Conservation (phyloP, 805 yeast species). For the Myxozyma sirexii region DNA sequence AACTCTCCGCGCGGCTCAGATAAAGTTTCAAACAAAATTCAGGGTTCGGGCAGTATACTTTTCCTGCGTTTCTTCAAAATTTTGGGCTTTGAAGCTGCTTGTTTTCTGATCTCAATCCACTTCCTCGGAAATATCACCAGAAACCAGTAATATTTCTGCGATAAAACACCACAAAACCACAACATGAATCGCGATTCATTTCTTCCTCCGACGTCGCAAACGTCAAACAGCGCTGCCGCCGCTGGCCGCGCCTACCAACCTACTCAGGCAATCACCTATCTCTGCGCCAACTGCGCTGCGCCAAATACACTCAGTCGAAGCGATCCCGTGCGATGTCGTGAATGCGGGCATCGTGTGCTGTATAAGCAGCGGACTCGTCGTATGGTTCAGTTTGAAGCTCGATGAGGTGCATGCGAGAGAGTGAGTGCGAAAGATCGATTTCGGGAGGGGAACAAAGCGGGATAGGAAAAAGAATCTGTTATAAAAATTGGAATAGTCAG, state of each 20-base stretch:
- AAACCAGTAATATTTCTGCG: not conserved
- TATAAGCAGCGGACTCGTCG: constrained; percentile 97
- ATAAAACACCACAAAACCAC: not conserved
- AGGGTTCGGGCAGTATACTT: constrained; percentile 10
- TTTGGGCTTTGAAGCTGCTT: constrained; percentile 3
- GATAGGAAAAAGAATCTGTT: not conserved
- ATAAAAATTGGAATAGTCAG: no score
- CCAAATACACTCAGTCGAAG: constrained; percentile 83
- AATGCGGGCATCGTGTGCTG: constrained; percentile 96
- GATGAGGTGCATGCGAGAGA: constrained; percentile 43
- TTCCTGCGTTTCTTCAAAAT: not conserved
- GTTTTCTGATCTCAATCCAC: no score
- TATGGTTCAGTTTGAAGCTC: constrained; percentile 85
- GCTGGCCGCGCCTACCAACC: constrained; percentile 70
- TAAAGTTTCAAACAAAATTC: not conserved
- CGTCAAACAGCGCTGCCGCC: constrained; percentile 79
- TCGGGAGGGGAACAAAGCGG: not conserved
- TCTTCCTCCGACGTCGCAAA: constrained; percentile 62
- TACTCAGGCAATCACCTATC: constrained; percentile 84
- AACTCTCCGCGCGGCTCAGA: constrained; percentile 4
- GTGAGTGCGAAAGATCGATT: not conserved
- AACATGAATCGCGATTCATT: constrained; percentile 77
- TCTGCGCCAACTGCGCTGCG: constrained; percentile 95
- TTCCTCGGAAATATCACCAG: no score
- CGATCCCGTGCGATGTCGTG: constrained; percentile 97